Percentiles rank a stretch among this genome's conserved stretches.
These are phyloP conservation scores for Saccharomycopsis malanga DNA, from an alignment of 805 yeast species.

Conservation along the genomic window DNA sequence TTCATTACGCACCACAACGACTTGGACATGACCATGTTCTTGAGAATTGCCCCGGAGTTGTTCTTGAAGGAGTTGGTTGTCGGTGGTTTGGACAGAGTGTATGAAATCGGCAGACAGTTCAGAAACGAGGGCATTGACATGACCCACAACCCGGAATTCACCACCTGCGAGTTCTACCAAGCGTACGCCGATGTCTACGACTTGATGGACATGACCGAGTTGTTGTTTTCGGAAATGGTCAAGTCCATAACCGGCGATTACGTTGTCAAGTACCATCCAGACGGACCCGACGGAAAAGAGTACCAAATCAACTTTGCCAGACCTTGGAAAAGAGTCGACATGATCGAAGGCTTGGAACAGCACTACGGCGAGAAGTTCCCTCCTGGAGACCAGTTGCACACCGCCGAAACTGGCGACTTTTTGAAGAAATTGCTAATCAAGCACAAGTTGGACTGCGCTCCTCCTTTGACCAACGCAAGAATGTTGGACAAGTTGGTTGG, in stretches of 20 bases:
- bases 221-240: slow-evolving; percentile 94
- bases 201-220: slow-evolving; percentile 78
- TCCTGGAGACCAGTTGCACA: slow-evolving; percentile 89
- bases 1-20: slow-evolving; percentile 96
- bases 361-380: slow-evolving; percentile 85
- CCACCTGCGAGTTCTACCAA: slow-evolving; percentile 84
- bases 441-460: slow-evolving; percentile 78
- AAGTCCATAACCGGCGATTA: slow-evolving; percentile 90
- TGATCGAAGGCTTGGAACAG: slow-evolving; percentile 94
- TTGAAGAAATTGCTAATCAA: slow-evolving; percentile 71
- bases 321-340: slow-evolving; percentile 98
- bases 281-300: slow-evolving; percentile 80
- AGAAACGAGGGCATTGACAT: slow-evolving; percentile 91
- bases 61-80: slow-evolving; percentile 84
- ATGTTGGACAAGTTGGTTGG: slow-evolving; percentile 98
- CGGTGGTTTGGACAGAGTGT: slow-evolving; percentile 80
- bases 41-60: slow-evolving; percentile 95
- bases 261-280: slow-evolving; percentile 83
- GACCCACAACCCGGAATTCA: slow-evolving; percentile 92
- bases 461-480: slow-evolving; percentile 94
- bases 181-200: slow-evolving; percentile 60
- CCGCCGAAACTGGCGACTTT: slow-evolving; percentile 88
- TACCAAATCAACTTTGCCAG: slow-evolving; percentile 80
- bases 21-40: slow-evolving; percentile 88
- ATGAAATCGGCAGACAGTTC: slow-evolving; percentile 78